Evolutionary conservation across 2,329 filamentous ascomycete species (phyloP).

Genomic region (Cladosporium sp.): DNA sequence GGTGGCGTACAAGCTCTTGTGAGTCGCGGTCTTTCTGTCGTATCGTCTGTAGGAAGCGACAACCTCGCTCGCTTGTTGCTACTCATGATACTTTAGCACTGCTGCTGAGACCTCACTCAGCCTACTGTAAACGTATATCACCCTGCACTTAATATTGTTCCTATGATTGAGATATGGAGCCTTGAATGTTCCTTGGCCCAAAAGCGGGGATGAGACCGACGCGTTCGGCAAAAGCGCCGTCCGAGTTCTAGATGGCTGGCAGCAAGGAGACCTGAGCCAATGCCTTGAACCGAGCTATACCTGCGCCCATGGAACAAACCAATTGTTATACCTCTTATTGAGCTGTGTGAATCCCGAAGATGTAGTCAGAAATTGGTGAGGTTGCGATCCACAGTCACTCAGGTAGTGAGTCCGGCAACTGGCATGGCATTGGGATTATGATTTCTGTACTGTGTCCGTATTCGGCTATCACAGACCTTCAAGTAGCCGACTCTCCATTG

Average conservation of each 20-base stretch:
- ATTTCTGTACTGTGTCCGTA: neutral
- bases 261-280: neutral
- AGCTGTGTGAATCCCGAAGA: neutral
- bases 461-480: neutral
- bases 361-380: neutral
- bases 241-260: neutral
- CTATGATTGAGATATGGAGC: neutral
- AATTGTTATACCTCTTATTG: neutral
- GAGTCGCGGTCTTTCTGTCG: neutral
- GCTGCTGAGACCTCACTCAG: too few species aligned
- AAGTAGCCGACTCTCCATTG: neutral
- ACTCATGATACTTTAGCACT: neutral
- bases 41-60: neutral
- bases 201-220: neutral
- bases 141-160: neutral
- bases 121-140: neutral
- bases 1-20: constrained; percentile 7
- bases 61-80: neutral
- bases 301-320: neutral
- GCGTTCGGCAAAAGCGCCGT: constrained; percentile 2
- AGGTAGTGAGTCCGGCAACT: neutral
- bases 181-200: neutral
- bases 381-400: neutral
- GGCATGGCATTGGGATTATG: too few species aligned
- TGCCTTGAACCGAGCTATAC: neutral